Conservation (phyloP, 208 protist genomes). For the Trypanosoma mega region DNA sequence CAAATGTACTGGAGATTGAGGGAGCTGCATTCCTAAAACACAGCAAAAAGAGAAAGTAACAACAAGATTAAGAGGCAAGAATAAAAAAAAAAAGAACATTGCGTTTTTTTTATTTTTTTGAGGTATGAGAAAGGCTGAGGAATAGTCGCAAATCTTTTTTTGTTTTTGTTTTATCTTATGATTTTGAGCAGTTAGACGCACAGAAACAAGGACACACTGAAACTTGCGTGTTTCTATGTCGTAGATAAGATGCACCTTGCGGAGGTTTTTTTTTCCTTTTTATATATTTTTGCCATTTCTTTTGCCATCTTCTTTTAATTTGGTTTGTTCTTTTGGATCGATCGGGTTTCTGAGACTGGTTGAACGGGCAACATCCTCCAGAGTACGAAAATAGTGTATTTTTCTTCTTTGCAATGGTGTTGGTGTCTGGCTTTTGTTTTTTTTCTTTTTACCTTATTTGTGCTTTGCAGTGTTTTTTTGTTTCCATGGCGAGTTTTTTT, state of each 20-base stretch:
- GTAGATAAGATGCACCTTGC: too few relatives aligned
- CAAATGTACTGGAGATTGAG: slow-evolving; percentile 3
- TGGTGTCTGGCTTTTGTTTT: slow-evolving; percentile 13
- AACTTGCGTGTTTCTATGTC: too few relatives aligned
- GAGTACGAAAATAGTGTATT: neutral
- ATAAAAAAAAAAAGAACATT: slow-evolving; percentile 1
- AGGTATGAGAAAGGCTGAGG: slow-evolving; percentile 7
- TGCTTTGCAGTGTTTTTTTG: slow-evolving; percentile 9
- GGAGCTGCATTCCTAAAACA: slow-evolving; percentile 5
- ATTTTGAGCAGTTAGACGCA: too few relatives aligned
- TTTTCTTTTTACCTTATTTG: slow-evolving; percentile 5
- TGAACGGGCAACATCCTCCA: too few relatives aligned
- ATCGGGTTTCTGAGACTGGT: too few relatives aligned
- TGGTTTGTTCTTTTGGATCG: too few relatives aligned
- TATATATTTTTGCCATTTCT: too few relatives aligned
- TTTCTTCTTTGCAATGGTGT: slow-evolving; percentile 3
- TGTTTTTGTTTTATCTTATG: too few relatives aligned
- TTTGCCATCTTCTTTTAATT: too few relatives aligned
- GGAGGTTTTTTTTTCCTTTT: too few relatives aligned
- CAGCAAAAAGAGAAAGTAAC: too few relatives aligned
- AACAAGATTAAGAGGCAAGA: neutral
- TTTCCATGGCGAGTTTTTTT: slow-evolving; percentile 15
- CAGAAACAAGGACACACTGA: too few relatives aligned
- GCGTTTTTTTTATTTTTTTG: neutral
- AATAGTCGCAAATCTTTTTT: slow-evolving; percentile 9